Evolutionary conservation across 208 protist species (phyloP).

Genomic region (Borovskyia barvae): DNA sequence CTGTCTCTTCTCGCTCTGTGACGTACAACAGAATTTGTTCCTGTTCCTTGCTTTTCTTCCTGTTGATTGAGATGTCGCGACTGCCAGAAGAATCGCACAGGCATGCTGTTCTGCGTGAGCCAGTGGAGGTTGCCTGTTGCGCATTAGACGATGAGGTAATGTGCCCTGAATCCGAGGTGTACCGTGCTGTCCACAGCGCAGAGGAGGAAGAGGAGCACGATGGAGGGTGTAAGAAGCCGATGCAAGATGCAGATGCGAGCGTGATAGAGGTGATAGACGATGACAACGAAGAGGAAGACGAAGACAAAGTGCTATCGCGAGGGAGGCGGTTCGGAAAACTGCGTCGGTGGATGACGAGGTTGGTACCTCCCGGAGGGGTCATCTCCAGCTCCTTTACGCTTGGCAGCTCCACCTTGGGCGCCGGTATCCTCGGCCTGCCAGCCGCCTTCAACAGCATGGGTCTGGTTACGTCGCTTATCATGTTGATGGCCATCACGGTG

Average conservation of each 20-base stretch:
- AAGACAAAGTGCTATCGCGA: too few species aligned
- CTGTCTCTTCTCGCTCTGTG: not conserved
- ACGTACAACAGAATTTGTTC: not conserved
- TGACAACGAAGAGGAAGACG: conserved; percentile 6
- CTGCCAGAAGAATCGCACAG: conserved; percentile 4
- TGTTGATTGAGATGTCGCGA: conserved; percentile 6
- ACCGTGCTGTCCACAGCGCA: not conserved
- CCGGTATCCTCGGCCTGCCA: conserved; percentile 60
- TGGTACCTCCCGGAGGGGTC: conserved; percentile 55
- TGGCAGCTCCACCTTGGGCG: conserved; percentile 53
- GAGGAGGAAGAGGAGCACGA: not conserved
- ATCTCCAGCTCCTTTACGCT: conserved; percentile 60
- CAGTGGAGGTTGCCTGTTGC: not conserved
- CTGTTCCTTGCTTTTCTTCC: not conserved
- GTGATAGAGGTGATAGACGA: conserved; percentile 13
- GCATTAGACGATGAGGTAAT: too few species aligned
- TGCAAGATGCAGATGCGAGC: too few species aligned
- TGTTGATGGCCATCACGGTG: conserved; percentile 34
- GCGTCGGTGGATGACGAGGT: conserved; percentile 23
- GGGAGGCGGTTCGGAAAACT: not conserved
- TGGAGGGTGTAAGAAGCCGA: too few species aligned
- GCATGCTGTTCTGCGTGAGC: not conserved
- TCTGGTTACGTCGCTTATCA: conserved; percentile 35
- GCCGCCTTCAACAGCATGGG: conserved; percentile 62
- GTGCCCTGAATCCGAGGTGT: too few species aligned